Percentiles rank a stretch among this genome's conserved stretches.
These are phyloP conservation scores for Neodidymelliopsis sp. DNA, from an alignment of 2,329 filamentous ascomycete species.

Conservation along the genomic window DNA sequence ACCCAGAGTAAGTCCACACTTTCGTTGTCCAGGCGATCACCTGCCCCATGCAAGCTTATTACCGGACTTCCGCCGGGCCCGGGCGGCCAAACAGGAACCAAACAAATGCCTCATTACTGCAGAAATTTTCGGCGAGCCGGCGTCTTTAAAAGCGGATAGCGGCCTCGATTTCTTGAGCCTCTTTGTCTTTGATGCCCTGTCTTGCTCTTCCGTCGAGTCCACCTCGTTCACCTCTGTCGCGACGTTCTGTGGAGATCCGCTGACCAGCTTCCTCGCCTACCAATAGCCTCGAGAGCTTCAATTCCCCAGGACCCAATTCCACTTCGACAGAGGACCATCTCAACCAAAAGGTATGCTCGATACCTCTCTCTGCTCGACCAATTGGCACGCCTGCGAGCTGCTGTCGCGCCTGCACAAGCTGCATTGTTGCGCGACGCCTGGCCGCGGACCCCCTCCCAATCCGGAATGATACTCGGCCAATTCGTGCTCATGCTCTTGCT, in stretches of 20 bases:
- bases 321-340: constrained; percentile 28
- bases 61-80: constrained; percentile 42
- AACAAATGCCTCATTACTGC: constrained; percentile 48
- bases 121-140: constrained; percentile 45
- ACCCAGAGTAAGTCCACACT: constrained; percentile 39
- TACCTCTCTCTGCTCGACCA: constrained; percentile 21
- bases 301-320: constrained; percentile 24
- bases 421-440: constrained; percentile 26
- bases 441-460: constrained; percentile 9
- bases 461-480: constrained; percentile 15
- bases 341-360: constrained; percentile 45
- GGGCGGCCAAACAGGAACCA: constrained; percentile 35
- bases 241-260: constrained; percentile 36
- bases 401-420: constrained; percentile 19
- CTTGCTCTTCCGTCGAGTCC: constrained; percentile 36
- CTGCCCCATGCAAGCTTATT: constrained; percentile 31
- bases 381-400: constrained; percentile 22
- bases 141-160: constrained; percentile 41
- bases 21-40: constrained; percentile 30
- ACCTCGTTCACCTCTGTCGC: constrained; percentile 30
- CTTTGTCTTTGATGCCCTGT: constrained; percentile 40
- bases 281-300: constrained; percentile 37
- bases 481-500: constrained; percentile 11
- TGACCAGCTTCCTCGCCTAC: constrained; percentile 39
- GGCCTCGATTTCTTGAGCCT: constrained; percentile 26